phyloP scores from a whole-genome alignment of 192 early-diverging fungal genomes.

The Thoreauomyces humboldtii region DNA sequence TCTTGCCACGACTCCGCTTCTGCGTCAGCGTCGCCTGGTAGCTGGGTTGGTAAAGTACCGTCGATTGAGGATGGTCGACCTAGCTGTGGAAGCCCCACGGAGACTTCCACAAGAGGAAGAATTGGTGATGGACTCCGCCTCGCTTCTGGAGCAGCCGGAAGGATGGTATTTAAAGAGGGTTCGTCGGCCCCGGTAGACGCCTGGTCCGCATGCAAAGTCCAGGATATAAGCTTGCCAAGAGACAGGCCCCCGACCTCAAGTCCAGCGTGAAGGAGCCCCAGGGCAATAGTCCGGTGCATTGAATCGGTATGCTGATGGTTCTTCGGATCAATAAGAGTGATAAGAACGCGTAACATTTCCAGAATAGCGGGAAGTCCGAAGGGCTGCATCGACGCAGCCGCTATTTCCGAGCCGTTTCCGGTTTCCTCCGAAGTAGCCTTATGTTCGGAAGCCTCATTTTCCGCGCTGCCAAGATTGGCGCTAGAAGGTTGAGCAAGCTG shows the following conservation, averaged over 20 bases:
- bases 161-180: too few relatives aligned
- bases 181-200: background rate
- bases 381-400: constrained; percentile 45
- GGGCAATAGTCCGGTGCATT: constrained; percentile 81
- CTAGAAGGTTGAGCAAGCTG: too few relatives aligned
- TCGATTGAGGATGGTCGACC: background rate
- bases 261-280: constrained; percentile 81
- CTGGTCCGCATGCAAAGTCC: constrained; percentile 25
- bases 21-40: background rate
- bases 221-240: constrained; percentile 59
- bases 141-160: too few relatives aligned
- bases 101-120: background rate
- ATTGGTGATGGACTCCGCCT: too few relatives aligned
- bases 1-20: constrained; percentile 23
- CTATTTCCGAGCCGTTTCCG: too few relatives aligned
- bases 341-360: constrained; percentile 87
- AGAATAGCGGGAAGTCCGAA: constrained; percentile 85
- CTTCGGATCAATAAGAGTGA: constrained; percentile 84
- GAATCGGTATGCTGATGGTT: constrained; percentile 92
- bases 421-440: too few relatives aligned
- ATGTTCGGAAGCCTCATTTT: too few relatives aligned
- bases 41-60: too few relatives aligned
- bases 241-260: constrained; percentile 82
- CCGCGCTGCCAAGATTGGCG: too few relatives aligned
- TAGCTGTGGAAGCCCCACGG: background rate